phyloP scores from a whole-genome alignment of 345 rosid species.

The Camelina sativa region DNA sequence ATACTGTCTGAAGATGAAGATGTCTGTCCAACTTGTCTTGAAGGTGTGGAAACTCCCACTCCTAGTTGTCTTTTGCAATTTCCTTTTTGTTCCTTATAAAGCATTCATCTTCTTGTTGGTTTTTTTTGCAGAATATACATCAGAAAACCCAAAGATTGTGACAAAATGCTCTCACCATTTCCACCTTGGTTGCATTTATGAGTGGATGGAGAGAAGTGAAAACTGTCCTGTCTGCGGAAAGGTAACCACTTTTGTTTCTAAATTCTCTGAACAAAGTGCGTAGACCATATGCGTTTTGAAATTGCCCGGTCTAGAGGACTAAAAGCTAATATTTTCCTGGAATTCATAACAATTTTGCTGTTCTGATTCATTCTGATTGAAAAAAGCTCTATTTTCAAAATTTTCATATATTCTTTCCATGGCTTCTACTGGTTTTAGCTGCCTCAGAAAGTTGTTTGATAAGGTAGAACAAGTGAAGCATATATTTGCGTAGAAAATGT shows the following conservation, averaged over 20 bases:
- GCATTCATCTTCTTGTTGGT: conserved; percentile 9
- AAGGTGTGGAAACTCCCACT: conserved; percentile 53
- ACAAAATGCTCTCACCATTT: conserved; percentile 94
- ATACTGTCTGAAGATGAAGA: conserved; percentile 83
- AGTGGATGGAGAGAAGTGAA: conserved; percentile 99
- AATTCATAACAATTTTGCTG: background rate
- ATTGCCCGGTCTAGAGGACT: background rate
- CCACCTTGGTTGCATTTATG: conserved; percentile 98
- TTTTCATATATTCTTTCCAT: background rate
- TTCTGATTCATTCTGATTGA: background rate
- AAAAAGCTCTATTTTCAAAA: background rate
- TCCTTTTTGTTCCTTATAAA: background rate
- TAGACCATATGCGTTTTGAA: background rate
- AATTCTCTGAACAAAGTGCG: conserved; percentile 4
- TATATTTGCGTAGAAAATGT: background rate
- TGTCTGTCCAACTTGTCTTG: conserved; percentile 95
- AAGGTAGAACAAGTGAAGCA: conserved; percentile 14
- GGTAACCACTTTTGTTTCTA: conserved; percentile 52
- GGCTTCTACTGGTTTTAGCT: conserved; percentile 18
- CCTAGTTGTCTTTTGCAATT: background rate
- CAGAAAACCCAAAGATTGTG: conserved; percentile 91
- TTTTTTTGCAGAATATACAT: conserved; percentile 74
- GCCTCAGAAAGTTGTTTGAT: conserved; percentile 15
- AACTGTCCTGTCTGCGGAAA: conserved; percentile 97
- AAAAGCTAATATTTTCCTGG: background rate